These are phyloP conservation scores for Podospora pseudopauciseta DNA, from an alignment of 495 filamentous ascomycete genomes.

Conservation along the genomic window DNA sequence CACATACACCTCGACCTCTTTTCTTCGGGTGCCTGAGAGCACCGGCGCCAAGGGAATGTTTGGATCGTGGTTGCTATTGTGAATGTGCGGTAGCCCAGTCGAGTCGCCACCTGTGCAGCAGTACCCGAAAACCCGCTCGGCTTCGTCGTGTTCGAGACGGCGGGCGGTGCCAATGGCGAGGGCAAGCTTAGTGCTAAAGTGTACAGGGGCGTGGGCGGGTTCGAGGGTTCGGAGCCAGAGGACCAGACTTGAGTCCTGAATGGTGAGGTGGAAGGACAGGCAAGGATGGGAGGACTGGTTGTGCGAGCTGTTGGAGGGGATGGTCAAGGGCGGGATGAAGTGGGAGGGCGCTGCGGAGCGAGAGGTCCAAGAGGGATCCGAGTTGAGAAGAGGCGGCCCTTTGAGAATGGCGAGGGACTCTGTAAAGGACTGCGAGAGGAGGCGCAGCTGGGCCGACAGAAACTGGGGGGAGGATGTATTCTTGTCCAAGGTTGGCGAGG, in stretches of 20 bases:
- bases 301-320: conserved; percentile 46
- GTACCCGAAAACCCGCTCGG: conserved; percentile 61
- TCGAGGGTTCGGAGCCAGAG: conserved; percentile 79
- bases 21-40: conserved; percentile 14
- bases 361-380: conserved; percentile 38
- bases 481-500: conserved; percentile 40
- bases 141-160: conserved; percentile 75
- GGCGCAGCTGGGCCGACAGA: conserved; percentile 72
- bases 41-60: conserved; percentile 10
- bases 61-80: neutral
- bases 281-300: conserved; percentile 30
- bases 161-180: conserved; percentile 56
- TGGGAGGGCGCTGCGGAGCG: conserved; percentile 35
- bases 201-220: conserved; percentile 48
- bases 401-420: conserved; percentile 62
- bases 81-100: neutral
- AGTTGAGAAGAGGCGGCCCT: conserved; percentile 45
- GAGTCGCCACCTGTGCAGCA: conserved; percentile 18
- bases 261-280: conserved; percentile 68
- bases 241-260: conserved; percentile 73
- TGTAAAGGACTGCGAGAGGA: conserved; percentile 69
- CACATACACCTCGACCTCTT: conserved; percentile 65
- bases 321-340: conserved; percentile 41
- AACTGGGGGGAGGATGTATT: conserved; percentile 43
- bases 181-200: conserved; percentile 49